Base-by-base conservation (phyloP, 495 filamentous ascomycete species). In the Filosporella fistucella region DNA sequence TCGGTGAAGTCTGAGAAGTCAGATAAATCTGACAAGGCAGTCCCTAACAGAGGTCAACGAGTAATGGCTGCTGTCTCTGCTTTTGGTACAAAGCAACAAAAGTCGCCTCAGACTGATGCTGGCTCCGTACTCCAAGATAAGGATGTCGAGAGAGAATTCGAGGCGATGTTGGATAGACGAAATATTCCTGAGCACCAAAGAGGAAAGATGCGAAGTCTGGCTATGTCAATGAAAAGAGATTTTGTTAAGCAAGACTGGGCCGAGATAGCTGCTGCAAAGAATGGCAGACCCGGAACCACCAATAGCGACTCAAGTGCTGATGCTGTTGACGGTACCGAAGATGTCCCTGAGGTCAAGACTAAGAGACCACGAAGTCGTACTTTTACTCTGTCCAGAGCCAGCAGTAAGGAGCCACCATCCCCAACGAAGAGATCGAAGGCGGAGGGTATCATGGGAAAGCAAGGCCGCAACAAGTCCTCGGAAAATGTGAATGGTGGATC, bases 141-240 rank as follows among this genome's bases (percentile, higher is more conserved):
- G 63, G 59, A 70, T 36, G 59, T 71, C 41, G 74, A 79, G 42
- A 64, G 62, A 44, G 73, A 77, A 40, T 79, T 86, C 49, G 82
- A 86, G 54, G 74, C 64, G 17, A 88, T 87, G 76, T 58, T 87
- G 39, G 87, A 95, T 66, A 79, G 88, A 23, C 76, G 89, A 46
- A 94, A 96, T 60, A 90, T 98, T 42, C 91, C 93, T 16, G 85
- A 93, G 54, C 86, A 95, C 49, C 90, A 95, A 74, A 77, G 89
- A 43, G 85, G 91, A 60, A 90, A 90, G 66, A 96, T 98, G 89
- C 80, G 93, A 23, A 88, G 80, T 24, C 70, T 98, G 40, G 88
- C 88, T 45, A 79, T 84, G 45, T 86, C 85, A 22, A 89, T 98
- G 65, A 98, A 98, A 67, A 85, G 85, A 52, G 90, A 98, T 51